A percentile compares a stretch with the other conserved stretches of the same genome.
phyloP scores from a whole-genome alignment of 257 asterid genomes.

The Solanum acaule region DNA sequence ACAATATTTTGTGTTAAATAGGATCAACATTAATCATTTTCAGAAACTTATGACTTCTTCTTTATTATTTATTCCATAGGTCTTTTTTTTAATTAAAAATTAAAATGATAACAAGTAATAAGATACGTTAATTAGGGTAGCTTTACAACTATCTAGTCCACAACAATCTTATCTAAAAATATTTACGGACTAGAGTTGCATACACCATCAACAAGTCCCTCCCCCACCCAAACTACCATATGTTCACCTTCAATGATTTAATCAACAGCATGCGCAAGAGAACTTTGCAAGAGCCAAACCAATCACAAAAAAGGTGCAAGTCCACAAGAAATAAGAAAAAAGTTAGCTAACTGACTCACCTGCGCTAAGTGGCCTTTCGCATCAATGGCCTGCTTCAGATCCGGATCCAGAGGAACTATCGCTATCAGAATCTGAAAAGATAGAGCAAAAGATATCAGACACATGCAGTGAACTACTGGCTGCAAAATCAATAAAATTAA shows the following conservation, averaged over 20 bases:
- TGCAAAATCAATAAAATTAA: neutral
- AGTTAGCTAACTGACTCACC: neutral
- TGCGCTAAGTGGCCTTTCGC: constrained; percentile 1
- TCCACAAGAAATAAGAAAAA: neutral
- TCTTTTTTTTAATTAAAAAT: neutral
- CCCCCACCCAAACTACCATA: neutral
- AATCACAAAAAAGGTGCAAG: neutral
- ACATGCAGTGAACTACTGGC: neutral
- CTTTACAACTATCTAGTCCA: neutral
- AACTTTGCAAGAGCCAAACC: neutral
- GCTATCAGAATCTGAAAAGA: constrained; percentile 47
- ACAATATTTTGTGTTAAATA: neutral
- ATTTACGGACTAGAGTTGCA: neutral
- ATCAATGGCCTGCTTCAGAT: constrained; percentile 39
- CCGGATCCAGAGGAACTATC: constrained; percentile 46
- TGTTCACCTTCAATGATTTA: neutral
- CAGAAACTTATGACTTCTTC: neutral
- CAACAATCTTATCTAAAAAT: neutral
- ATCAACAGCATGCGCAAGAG: neutral
- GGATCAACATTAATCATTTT: neutral
- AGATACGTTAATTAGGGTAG: neutral
- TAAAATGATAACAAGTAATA: neutral
- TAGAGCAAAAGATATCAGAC: neutral
- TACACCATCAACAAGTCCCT: neutral
- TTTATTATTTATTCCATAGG: neutral